Evolutionary conservation across 164 flowering plant species (phyloP), one percentile per base, ranked within the genome.

Genomic region (Litsea cubeba): DNA sequence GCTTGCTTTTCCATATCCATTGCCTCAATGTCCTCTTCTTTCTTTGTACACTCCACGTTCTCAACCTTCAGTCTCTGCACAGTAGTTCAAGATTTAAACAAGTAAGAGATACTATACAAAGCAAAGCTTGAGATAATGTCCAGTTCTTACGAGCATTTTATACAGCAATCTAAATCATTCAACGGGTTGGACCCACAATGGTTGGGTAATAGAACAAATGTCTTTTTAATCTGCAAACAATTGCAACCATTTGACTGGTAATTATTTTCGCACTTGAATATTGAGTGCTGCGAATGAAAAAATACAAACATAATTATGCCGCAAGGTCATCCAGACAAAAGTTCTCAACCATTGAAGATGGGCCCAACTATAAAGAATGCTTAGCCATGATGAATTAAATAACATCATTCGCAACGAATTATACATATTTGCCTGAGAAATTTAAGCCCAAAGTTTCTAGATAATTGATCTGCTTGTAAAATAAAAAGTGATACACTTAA

Each of bases 21-120:
- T 5, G 79, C 63, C 40, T 70, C 58, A 7, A 6, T 70, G 65
- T 49, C 82, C 64, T 63, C 78, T 46, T 22, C 79, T 46, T 15
- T 75, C 71, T 75, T 69, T 46, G 60, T 72, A 26, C 68, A 65
- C 58, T 69, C 82, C 8, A 58, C 74, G 30, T 79, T 75, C 70
- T 86, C 87, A 76, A 83, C 77, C 80, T 84, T 86, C 71, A 74
- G 60, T 75, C 81, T 86, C 90, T 86, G 83, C 80, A 71, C 77
- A 20, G 26, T 32, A 49, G 17, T 25, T 20, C n/a, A 63, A 30
- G 10, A 62, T 6, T 17, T 54, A 54, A 54, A 54, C 60, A 3
- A 3, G 60, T 18, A 18, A 18, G 4, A 18, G 60, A 20, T 1
- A 8, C 46, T 28, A 4, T 24, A 25, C 3, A 2, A 12, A 62